Percentiles rank a stretch among this genome's conserved stretches.
phyloP scores from a whole-genome alignment of 2,329 filamentous ascomycete species.

The Aspergillus sp. region DNA sequence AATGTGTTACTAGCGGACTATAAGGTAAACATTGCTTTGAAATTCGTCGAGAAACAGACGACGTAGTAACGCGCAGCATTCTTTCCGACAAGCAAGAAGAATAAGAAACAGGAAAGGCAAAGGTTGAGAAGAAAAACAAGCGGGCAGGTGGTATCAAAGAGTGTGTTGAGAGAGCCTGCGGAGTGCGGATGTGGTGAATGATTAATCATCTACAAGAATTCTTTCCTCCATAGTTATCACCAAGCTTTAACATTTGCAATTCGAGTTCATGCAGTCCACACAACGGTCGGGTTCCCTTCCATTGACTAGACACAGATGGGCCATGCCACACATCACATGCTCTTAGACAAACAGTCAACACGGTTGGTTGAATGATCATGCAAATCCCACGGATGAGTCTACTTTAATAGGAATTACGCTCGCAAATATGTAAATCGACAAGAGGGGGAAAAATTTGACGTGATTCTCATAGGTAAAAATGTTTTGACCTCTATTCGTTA shows the following conservation, averaged over 20 bases:
- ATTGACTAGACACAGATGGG: too few species aligned
- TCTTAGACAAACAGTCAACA: too few species aligned
- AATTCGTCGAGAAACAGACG: not conserved
- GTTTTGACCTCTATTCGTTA: constrained; percentile 10
- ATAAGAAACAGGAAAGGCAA: not conserved
- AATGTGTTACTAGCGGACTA: not conserved
- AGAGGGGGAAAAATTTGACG: not conserved
- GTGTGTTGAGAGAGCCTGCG: too few species aligned
- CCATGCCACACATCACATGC: too few species aligned
- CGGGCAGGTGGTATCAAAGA: too few species aligned
- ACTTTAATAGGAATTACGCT: not conserved
- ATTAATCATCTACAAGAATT: not conserved
- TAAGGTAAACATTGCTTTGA: constrained; percentile 1
- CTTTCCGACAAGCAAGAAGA: not conserved
- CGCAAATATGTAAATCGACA: not conserved
- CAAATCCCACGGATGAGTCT: not conserved
- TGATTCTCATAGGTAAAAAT: constrained; percentile 5
- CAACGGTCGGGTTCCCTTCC: too few species aligned
- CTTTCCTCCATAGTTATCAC: too few species aligned
- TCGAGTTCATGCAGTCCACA: too few species aligned
- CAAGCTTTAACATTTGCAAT: too few species aligned
- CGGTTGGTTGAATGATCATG: too few species aligned
- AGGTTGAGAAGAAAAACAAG: too few species aligned
- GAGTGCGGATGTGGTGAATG: not conserved
- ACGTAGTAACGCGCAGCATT: not conserved